Percentiles rank a stretch among this genome's conserved stretches.
Evolutionary conservation across 805 yeast genomes (phyloP).

Genomic region (Zygosaccharomyces rouxii): DNA sequence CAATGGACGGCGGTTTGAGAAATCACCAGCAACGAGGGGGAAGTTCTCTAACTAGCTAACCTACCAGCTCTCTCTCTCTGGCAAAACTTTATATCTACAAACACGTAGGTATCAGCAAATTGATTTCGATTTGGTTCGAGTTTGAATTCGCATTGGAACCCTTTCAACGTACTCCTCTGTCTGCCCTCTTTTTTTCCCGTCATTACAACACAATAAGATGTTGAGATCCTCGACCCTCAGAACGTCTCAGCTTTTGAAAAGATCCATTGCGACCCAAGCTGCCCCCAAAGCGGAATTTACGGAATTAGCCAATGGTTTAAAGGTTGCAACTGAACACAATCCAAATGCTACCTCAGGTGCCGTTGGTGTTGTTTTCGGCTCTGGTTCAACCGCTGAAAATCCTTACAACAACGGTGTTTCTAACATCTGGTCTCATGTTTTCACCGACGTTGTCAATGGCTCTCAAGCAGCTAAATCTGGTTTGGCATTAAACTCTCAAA

Average conservation of each 20-base stretch:
- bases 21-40: neutral
- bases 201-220: slow-evolving; percentile 8
- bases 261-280: slow-evolving; percentile 31
- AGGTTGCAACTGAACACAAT: slow-evolving; percentile 65
- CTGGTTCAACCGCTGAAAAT: slow-evolving; percentile 78
- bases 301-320: slow-evolving; percentile 67
- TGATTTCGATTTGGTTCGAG: neutral
- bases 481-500: slow-evolving; percentile 49
- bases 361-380: slow-evolving; percentile 66
- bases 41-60: neutral
- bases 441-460: slow-evolving; percentile 37
- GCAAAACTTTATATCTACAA: neutral
- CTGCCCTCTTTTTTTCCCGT: neutral
- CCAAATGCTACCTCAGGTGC: slow-evolving; percentile 47
- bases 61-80: neutral
- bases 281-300: slow-evolving; percentile 63
- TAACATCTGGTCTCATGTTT: slow-evolving; percentile 52
- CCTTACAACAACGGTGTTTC: slow-evolving; percentile 80
- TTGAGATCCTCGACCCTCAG: slow-evolving; percentile 24
- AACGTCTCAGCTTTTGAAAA: slow-evolving; percentile 19
- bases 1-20: neutral
- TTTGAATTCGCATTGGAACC: neutral
- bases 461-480: slow-evolving; percentile 46
- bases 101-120: too few relatives aligned
- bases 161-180: neutral